Conservation (phyloP, 2,329 filamentous ascomycete genomes). For the Magnaporthiopsis rhizophila region DNA sequence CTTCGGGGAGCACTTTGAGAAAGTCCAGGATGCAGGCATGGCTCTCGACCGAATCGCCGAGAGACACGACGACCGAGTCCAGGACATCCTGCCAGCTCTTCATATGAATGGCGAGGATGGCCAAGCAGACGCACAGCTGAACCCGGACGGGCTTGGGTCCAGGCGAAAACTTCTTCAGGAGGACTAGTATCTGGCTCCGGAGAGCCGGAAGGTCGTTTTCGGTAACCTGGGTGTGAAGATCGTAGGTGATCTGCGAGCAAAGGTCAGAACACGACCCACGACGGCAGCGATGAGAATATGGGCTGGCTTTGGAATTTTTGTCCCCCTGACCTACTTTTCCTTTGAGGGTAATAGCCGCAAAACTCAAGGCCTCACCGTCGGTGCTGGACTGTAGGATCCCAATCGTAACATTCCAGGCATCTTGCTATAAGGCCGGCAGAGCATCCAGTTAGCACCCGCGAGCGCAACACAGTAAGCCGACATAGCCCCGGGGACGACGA, state of each 20-base stretch:
- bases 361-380: constrained; percentile 80
- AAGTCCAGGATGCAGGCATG: constrained; percentile 91
- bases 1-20: constrained; percentile 90
- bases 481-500: constrained; percentile 26
- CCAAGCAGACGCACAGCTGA: constrained; percentile 90
- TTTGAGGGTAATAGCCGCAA: constrained; percentile 93
- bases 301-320: no score
- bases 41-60: constrained; percentile 69
- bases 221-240: constrained; percentile 77
- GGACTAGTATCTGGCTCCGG: constrained; percentile 73
- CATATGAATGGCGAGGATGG: constrained; percentile 94
- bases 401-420: constrained; percentile 86
- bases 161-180: constrained; percentile 72
- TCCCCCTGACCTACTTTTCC: constrained; percentile 66
- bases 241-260: constrained; percentile 75
- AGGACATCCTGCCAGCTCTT: constrained; percentile 91
- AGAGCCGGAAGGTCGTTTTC: constrained; percentile 65
- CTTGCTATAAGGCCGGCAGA: constrained; percentile 50
- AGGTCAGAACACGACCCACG: constrained; percentile 5
- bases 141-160: constrained; percentile 81
- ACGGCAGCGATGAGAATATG: no score
- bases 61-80: constrained; percentile 66
- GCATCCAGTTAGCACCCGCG: constrained; percentile 16
- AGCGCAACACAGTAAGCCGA: constrained; percentile 4
- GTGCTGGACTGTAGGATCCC: constrained; percentile 75